Evolutionary conservation across 192 early-diverging fungal genomes (phyloP).

Genomic region (Coemansia sp.): DNA sequence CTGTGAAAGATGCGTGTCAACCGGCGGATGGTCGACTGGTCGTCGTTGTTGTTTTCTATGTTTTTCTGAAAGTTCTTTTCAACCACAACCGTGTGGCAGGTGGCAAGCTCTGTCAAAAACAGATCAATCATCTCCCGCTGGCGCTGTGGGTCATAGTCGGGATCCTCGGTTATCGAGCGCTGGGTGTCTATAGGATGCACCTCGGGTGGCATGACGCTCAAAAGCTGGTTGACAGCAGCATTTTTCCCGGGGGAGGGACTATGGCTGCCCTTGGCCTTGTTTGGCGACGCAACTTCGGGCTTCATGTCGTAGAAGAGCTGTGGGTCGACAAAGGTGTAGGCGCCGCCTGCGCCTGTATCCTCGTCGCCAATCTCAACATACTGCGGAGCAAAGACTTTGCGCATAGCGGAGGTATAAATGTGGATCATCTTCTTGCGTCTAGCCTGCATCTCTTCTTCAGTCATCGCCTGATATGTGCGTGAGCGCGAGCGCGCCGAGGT

Average conservation of each 20-base stretch:
- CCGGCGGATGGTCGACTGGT: slow-evolving; percentile 38
- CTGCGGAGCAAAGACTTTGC: slow-evolving; percentile 64
- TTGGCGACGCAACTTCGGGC: slow-evolving; percentile 45
- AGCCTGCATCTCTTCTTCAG: slow-evolving; percentile 36
- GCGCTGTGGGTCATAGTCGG: slow-evolving; percentile 59
- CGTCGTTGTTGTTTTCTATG: slow-evolving; percentile 37
- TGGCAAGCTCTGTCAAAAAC: slow-evolving; percentile 84
- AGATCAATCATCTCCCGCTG: slow-evolving; percentile 57
- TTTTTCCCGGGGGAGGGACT: slow-evolving; percentile 3
- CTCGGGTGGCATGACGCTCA: slow-evolving; percentile 12
- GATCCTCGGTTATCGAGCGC: slow-evolving; percentile 43
- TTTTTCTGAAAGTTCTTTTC: slow-evolving; percentile 62
- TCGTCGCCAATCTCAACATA: slow-evolving; percentile 64
- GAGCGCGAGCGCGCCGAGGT: slow-evolving; percentile 27
- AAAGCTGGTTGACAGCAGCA: slow-evolving; percentile 17
- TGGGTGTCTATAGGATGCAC: slow-evolving; percentile 42
- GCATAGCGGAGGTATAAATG: slow-evolving; percentile 60
- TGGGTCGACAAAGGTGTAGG: slow-evolving; percentile 84
- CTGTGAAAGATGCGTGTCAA: slow-evolving; percentile 31
- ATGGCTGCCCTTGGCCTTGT: slow-evolving; percentile 12
- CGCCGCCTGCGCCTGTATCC: slow-evolving; percentile 50
- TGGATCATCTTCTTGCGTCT: slow-evolving; percentile 54
- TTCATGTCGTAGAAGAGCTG: slow-evolving; percentile 72
- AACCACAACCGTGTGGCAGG: slow-evolving; percentile 95
- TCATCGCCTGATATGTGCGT: slow-evolving; percentile 30